Evolutionary conservation across 164 flowering plant species (phyloP).

Genomic region (Nymphaea colorata): DNA sequence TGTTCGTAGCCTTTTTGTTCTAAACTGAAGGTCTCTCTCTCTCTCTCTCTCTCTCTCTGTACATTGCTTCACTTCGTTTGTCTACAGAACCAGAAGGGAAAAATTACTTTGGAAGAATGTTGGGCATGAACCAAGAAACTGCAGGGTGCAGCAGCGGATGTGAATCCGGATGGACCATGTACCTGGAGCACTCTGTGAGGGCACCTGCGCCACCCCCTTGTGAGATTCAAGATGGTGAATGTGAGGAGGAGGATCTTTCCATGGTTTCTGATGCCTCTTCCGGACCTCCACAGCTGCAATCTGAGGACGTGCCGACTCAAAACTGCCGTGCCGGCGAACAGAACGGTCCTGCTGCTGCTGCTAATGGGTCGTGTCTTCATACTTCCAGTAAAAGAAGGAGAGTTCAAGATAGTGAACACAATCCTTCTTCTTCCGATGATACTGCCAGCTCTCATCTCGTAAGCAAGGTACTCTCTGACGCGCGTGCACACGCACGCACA

Average conservation of each 20-base stretch:
- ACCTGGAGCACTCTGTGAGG: constrained; percentile 43
- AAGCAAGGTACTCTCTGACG: constrained; percentile 23
- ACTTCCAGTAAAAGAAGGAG: constrained; percentile 26
- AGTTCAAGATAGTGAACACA: constrained; percentile 9
- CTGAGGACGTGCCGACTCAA: constrained; percentile 15
- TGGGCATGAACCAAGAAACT: constrained; percentile 27
- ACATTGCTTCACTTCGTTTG: too few relatives aligned
- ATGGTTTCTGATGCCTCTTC: constrained; percentile 99
- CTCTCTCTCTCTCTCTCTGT: too few relatives aligned
- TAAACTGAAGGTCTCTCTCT: too few relatives aligned
- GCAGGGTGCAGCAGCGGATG: constrained; percentile 59
- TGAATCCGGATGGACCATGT: constrained; percentile 87
- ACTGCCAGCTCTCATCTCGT: constrained; percentile 71
- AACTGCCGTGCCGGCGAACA: constrained; percentile 15
- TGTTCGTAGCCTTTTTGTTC: too few relatives aligned
- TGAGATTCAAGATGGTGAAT: constrained; percentile 10
- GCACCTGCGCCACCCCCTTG: constrained; percentile 13
- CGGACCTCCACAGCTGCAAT: constrained; percentile 56
- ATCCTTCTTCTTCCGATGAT: constrained; percentile 46
- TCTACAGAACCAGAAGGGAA: too few relatives aligned
- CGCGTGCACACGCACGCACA: too few relatives aligned
- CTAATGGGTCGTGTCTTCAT: constrained; percentile 13
- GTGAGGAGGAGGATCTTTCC: constrained; percentile 48
- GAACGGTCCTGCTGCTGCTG: constrained; percentile 16
- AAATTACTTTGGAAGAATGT: neutral